phyloP scores from a whole-genome alignment of 2,329 filamentous ascomycete genomes.

The Nothophoma quercina region DNA sequence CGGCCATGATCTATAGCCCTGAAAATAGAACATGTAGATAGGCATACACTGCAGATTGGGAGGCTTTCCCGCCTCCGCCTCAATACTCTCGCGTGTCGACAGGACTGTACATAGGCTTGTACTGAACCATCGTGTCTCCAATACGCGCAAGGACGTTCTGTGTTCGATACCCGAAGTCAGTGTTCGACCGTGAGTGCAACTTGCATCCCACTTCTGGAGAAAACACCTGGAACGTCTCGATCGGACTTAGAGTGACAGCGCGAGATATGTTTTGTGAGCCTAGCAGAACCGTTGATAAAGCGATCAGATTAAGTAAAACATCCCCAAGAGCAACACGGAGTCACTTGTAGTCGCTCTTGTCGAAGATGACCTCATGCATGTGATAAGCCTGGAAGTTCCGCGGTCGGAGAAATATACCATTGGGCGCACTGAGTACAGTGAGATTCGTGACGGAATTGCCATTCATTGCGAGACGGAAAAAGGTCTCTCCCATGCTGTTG shows the following conservation, averaged over 20 bases:
- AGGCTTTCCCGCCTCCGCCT: not conserved
- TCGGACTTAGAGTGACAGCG: not conserved
- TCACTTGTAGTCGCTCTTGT: constrained; percentile 12
- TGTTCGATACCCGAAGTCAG: not conserved
- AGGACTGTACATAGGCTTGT: constrained; percentile 1
- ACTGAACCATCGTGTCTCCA: constrained; percentile 1
- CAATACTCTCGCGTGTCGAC: not conserved
- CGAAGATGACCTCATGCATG: constrained; percentile 9
- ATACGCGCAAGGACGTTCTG: not conserved
- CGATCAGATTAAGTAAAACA: constrained; percentile 1
- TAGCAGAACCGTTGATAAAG: not conserved
- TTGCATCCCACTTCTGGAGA: not conserved
- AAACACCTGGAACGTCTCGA: constrained; percentile 8
- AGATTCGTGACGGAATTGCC: constrained; percentile 8
- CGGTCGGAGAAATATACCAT: constrained; percentile 1
- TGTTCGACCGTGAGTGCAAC: not conserved
- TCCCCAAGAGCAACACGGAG: constrained; percentile 1
- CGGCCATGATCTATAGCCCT: too few relatives aligned
- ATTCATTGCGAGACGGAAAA: constrained; percentile 5
- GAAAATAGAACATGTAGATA: too few relatives aligned
- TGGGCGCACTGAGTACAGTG: not conserved
- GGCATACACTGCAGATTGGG: too few relatives aligned
- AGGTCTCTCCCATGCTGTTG: constrained; percentile 5
- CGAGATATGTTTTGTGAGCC: not conserved
- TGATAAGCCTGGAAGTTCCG: constrained; percentile 1